These are phyloP conservation scores for Cyclotella kingstonii DNA, from an alignment of 108 stramenopile genomes.

Conservation along the genomic window DNA sequence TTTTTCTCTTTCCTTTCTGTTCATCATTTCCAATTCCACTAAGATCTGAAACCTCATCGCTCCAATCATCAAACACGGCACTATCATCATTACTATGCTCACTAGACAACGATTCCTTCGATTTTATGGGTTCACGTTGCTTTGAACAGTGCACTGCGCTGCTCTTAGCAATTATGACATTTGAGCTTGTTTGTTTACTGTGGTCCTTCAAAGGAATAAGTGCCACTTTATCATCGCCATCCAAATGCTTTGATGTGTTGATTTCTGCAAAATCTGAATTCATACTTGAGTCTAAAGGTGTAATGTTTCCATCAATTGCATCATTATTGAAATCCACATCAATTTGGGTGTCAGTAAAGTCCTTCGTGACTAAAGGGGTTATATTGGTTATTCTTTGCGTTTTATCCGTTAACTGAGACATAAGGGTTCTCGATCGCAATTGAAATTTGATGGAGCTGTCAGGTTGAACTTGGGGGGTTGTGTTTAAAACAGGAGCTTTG, in stretches of 20 bases:
- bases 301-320: not conserved
- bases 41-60: slow-evolving; percentile 41
- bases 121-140: no score
- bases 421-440: slow-evolving; percentile 25
- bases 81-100: not conserved
- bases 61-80: slow-evolving; percentile 30
- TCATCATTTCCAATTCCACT: slow-evolving; percentile 45
- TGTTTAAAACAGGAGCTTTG: not conserved
- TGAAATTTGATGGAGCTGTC: slow-evolving; percentile 18
- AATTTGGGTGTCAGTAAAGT: slow-evolving; percentile 24
- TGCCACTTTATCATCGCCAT: not conserved
- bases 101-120: no score
- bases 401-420: slow-evolving; percentile 36
- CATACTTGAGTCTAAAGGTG: slow-evolving; percentile 4
- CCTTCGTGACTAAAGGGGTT: not conserved
- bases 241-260: not conserved
- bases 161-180: no score
- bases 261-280: not conserved
- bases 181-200: no score
- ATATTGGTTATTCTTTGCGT: slow-evolving; percentile 30
- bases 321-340: slow-evolving; percentile 11
- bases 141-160: no score
- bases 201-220: no score
- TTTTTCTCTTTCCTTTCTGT: slow-evolving; percentile 5
- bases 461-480: slow-evolving; percentile 4